Conservation (phyloP, 2,329 filamentous ascomycete genomes). For the Pseudogymnoascus sp. region DNA sequence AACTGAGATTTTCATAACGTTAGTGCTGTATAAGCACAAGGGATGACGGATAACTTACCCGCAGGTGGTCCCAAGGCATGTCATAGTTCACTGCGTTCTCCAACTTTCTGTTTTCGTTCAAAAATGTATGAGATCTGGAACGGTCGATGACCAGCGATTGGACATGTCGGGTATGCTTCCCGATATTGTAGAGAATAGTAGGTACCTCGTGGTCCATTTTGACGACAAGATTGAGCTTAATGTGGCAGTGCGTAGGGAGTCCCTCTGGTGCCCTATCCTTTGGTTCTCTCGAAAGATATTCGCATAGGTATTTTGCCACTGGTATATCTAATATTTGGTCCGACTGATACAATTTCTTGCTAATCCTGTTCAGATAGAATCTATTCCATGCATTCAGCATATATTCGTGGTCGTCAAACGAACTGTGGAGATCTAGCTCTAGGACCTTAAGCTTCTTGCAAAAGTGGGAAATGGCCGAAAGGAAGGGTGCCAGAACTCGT, state of each 20-base stretch:
- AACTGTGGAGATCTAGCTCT: not conserved
- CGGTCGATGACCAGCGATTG: not conserved
- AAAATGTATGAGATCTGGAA: not conserved
- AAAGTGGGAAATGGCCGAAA: not conserved
- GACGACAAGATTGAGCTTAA: not conserved
- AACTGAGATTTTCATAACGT: not conserved
- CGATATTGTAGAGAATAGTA: not conserved
- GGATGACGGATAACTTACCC: not conserved
- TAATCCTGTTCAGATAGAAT: not conserved
- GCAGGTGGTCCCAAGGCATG: not conserved
- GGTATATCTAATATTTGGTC: not conserved
- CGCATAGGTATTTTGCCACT: not conserved
- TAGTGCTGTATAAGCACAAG: not conserved
- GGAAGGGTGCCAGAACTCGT: not conserved
- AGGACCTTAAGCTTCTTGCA: not conserved
- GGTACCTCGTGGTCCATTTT: not conserved
- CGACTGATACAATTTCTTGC: not conserved
- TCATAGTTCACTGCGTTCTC: not conserved
- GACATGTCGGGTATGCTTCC: not conserved
- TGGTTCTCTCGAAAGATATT: not conserved
- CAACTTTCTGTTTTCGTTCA: not conserved
- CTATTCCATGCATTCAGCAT: conserved; percentile 1
- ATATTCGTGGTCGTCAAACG: not conserved
- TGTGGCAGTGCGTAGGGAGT: not conserved
- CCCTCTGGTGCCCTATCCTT: not conserved